These are phyloP conservation scores for Pestalotiopsis sp. DNA, from an alignment of 2,329 filamentous ascomycete genomes.

Conservation along the genomic window DNA sequence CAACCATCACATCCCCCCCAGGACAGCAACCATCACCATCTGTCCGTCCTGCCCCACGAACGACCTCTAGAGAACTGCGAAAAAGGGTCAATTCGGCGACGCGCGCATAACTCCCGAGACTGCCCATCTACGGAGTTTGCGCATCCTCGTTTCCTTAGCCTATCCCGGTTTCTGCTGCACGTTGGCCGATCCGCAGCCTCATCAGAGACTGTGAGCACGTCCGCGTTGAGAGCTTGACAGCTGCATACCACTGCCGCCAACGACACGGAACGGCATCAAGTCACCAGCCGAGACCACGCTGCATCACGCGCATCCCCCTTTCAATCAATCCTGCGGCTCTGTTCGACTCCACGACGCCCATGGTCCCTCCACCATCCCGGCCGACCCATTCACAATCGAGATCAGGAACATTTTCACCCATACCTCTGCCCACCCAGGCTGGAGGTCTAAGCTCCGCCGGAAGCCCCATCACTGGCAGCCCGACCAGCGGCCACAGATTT, in stretches of 20 bases:
- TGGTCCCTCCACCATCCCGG: slow-evolving; percentile 35
- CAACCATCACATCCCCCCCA: background rate
- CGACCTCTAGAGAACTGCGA: background rate
- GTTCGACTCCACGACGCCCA: slow-evolving; percentile 28
- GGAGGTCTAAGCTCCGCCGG: slow-evolving; percentile 62
- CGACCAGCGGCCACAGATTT: slow-evolving; percentile 61
- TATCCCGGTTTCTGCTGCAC: slow-evolving; percentile 11
- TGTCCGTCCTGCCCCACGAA: background rate
- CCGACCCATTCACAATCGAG: slow-evolving; percentile 48
- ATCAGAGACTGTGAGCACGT: slow-evolving; percentile 1
- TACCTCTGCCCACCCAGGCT: slow-evolving; percentile 52
- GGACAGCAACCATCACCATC: slow-evolving; percentile 1
- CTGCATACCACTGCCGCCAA: slow-evolving; percentile 2
- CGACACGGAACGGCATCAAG: background rate
- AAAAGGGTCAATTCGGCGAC: slow-evolving; percentile 7
- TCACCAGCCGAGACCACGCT: background rate
- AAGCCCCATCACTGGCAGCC: slow-evolving; percentile 64
- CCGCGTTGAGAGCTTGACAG: background rate
- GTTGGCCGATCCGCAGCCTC: slow-evolving; percentile 1
- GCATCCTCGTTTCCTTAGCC: slow-evolving; percentile 1
- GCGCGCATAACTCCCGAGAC: slow-evolving; percentile 13
- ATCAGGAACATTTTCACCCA: slow-evolving; percentile 68
- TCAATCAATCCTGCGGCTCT: slow-evolving; percentile 21
- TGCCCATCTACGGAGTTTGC: slow-evolving; percentile 17
- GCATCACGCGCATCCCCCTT: slow-evolving; percentile 12